Percentiles rank a stretch among this genome's conserved stretches.
Evolutionary conservation across 2,329 filamentous ascomycete genomes (phyloP).

Genomic region (Fusarium brevicatenulatum): DNA sequence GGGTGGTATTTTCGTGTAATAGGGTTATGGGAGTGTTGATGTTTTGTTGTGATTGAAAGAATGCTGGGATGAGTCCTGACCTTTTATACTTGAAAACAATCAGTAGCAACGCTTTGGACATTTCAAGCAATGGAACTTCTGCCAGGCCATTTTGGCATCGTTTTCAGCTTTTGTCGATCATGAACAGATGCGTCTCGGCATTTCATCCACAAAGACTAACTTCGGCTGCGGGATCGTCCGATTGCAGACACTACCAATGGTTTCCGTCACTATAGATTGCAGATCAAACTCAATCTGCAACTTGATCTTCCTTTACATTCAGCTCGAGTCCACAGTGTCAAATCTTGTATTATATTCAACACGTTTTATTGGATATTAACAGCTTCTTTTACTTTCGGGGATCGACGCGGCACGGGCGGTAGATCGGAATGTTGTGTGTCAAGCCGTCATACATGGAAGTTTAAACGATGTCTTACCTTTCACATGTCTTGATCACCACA

Average conservation of each 20-base stretch:
- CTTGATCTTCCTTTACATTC: accelerated
- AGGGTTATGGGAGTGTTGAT: accelerated
- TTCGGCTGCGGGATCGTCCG: no score
- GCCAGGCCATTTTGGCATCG: accelerated
- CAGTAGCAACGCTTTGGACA: no score
- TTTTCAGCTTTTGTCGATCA: not conserved
- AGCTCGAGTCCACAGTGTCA: not conserved
- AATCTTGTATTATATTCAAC: accelerated
- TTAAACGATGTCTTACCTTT: not conserved
- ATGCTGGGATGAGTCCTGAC: not conserved
- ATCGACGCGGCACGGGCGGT: not conserved
- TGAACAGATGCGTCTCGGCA: not conserved
- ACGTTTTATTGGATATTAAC: not conserved
- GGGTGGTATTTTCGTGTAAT: accelerated
- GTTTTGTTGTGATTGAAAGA: not conserved
- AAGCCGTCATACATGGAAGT: not conserved
- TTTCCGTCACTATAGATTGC: not conserved
- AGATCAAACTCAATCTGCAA: not conserved
- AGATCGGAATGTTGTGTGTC: not conserved
- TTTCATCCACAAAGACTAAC: not conserved
- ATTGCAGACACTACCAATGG: not conserved
- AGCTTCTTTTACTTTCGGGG: accelerated
- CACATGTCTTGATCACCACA: not conserved
- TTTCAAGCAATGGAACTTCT: accelerated
- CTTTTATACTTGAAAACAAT: not conserved